A percentile compares a stretch with the other conserved stretches of the same genome.
phyloP scores from a whole-genome alignment of 2,329 filamentous ascomycete genomes.

The Clarireedia hainanense region DNA sequence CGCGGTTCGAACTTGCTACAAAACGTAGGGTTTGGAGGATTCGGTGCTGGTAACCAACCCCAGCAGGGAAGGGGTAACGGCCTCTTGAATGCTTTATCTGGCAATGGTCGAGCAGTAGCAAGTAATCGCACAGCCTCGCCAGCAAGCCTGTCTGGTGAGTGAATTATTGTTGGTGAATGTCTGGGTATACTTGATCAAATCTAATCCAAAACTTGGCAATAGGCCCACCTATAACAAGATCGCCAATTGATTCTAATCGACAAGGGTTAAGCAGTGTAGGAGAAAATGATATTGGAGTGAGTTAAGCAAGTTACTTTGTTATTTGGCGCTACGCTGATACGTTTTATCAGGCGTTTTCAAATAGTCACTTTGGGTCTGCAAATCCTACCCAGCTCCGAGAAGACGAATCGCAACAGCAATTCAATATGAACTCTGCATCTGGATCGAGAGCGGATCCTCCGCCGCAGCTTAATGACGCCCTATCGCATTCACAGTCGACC shows the following conservation, averaged over 20 bases:
- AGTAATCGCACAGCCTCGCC: conserved; percentile 25
- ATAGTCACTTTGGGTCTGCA: conserved; percentile 19
- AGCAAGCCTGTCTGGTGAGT: conserved; percentile 23
- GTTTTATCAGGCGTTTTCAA: conserved; percentile 19
- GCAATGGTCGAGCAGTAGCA: conserved; percentile 45
- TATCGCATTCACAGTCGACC: conserved; percentile 17
- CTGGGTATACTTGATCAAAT: background rate
- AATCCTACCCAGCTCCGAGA: conserved; percentile 16
- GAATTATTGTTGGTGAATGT: background rate
- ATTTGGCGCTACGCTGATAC: background rate
- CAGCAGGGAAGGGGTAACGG: conserved; percentile 49
- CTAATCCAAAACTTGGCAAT: conserved; percentile 2
- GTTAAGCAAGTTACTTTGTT: conserved; percentile 4
- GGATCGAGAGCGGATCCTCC: conserved; percentile 16
- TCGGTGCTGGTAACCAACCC: conserved; percentile 28
- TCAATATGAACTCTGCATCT: conserved; percentile 14
- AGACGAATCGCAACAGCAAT: conserved; percentile 16
- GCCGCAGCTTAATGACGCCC: conserved; percentile 15
- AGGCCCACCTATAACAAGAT: conserved; percentile 24
- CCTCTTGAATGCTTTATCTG: conserved; percentile 55
- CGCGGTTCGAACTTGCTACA: conserved; percentile 45
- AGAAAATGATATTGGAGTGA: conserved; percentile 22
- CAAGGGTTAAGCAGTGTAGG: conserved; percentile 15
- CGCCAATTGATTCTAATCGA: conserved; percentile 21
- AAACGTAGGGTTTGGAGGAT: conserved; percentile 45